Base-by-base conservation (phyloP, 2,329 filamentous ascomycete species). In the Neofusicoccum sp. region DNA sequence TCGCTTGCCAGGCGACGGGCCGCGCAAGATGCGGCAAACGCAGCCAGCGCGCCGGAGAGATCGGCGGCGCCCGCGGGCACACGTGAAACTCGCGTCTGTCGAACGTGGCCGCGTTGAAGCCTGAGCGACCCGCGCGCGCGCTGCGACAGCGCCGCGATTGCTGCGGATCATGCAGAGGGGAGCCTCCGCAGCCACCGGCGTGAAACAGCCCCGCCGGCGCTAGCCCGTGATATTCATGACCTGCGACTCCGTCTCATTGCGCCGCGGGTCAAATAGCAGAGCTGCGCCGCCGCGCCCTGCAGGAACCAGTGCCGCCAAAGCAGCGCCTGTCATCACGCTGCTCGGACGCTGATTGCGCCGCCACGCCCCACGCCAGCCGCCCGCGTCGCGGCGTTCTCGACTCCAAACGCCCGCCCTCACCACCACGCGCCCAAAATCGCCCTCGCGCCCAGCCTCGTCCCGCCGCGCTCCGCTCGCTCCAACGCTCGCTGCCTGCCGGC, bases 151-250 rank as follows among this genome's bases (percentile, higher is more conserved):
- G 44, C 45, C 41, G 30, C 51, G 57, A 60, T 60, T 59, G 36
- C 36, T 60, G 57, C 57, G 57, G 57, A 51, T 60, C 57, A 51
- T 49, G 57, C 57, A 58, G 38, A 43, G 51, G 43, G 36, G 51
- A 56, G 45, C 57, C 57, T 60, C 57, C 57, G 57, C 57, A 60
- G 57, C 53, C 38, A 57, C 40, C 38, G 40, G 26, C 40, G 53
- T 60, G 57, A 60, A 60, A 60, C 57, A 60, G 57, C 45, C 57
- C 57, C 57, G 57, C 57, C 43, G 57, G 16, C 57, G 57, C 57
- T 49, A 60, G 44, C 31, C 57, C 57, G 57, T 60, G 44, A 49
- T 60, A 49, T 56, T 56, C 51, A 56, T 56, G 28, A 56, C 51
- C 40, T 41, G 51, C 51, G 26, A 56, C 51, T 56, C 51, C 51